These are phyloP conservation scores for Lactarius psammicola DNA, from an alignment of 768 basidiomycete genomes.

Conservation along the genomic window DNA sequence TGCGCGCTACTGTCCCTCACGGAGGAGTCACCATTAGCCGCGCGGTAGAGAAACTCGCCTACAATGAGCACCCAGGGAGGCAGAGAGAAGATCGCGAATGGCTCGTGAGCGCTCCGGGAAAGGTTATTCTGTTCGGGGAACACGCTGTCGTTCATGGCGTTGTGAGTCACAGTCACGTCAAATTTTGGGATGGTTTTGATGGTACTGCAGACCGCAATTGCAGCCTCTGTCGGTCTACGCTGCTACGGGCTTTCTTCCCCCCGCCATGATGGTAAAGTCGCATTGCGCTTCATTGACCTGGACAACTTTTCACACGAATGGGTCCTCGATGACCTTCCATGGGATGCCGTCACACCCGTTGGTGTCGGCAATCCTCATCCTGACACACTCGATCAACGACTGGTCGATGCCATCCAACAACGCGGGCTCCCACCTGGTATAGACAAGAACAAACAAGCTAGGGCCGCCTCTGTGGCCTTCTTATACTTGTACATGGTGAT, in stretches of 20 bases:
- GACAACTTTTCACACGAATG: slow-evolving; percentile 77
- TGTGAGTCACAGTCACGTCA: slow-evolving; percentile 50
- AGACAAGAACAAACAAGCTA: slow-evolving; percentile 39
- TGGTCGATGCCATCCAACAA: slow-evolving; percentile 68
- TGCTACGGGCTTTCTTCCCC: slow-evolving; percentile 86
- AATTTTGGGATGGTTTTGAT: slow-evolving; percentile 13
- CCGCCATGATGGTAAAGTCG: slow-evolving; percentile 68
- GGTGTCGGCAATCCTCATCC: slow-evolving; percentile 53
- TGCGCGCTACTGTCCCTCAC: slow-evolving; percentile 39
- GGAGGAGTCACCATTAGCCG: slow-evolving; percentile 44
- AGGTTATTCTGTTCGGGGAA: slow-evolving; percentile 97
- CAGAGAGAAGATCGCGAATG: slow-evolving; percentile 53
- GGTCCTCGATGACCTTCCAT: slow-evolving; percentile 74
- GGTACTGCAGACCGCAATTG: slow-evolving; percentile 75
- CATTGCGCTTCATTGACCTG: slow-evolving; percentile 78
- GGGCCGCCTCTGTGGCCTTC: slow-evolving; percentile 67
- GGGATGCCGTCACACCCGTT: slow-evolving; percentile 64
- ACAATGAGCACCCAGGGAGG: slow-evolving; percentile 36
- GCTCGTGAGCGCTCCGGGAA: slow-evolving; percentile 95
- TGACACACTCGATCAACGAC: slow-evolving; percentile 65
- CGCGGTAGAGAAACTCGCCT: slow-evolving; percentile 68
- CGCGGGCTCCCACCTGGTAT: slow-evolving; percentile 39
- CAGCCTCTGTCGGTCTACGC: slow-evolving; percentile 91
- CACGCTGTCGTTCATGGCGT: slow-evolving; percentile 98
- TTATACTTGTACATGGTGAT: slow-evolving; percentile 92